These are phyloP conservation scores for Candida suzukii DNA, from an alignment of 805 yeast species.

Conservation along the genomic window DNA sequence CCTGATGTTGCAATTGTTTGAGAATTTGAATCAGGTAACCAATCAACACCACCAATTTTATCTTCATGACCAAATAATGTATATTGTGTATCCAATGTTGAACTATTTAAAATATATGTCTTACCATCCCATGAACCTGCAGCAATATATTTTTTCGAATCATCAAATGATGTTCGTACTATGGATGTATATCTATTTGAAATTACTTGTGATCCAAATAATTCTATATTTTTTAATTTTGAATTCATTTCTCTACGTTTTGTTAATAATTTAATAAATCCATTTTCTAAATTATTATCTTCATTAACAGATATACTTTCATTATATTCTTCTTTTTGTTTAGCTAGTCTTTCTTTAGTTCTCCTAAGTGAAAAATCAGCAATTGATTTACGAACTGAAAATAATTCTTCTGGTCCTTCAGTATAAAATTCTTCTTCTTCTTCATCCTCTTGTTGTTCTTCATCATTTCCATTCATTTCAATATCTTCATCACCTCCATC, in stretches of 20 bases:
- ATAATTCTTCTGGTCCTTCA: conserved; percentile 57
- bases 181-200: conserved; percentile 64
- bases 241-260: conserved; percentile 37
- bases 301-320: too few species aligned
- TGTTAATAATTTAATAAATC: conserved; percentile 33
- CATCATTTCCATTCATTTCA: conserved; percentile 1
- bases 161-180: conserved; percentile 37
- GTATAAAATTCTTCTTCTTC: conserved; percentile 81
- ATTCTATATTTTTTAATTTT: conserved; percentile 28
- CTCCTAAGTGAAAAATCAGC: conserved; percentile 42
- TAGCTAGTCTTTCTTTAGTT: conserved; percentile 35
- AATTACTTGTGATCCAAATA: conserved; percentile 64
- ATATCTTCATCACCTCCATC: conserved; percentile 1
- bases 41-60: conserved; percentile 64
- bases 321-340: conserved; percentile 23
- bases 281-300: conserved; percentile 20
- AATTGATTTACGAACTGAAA: conserved; percentile 43
- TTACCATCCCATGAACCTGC: conserved; percentile 85
- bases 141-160: conserved; percentile 32
- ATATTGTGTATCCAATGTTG: conserved; percentile 25
- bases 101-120: conserved; percentile 39
- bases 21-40: conserved; percentile 37
- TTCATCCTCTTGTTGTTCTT: conserved; percentile 29
- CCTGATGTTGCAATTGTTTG: conserved; percentile 35
- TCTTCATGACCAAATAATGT: conserved; percentile 46